Base-by-base conservation (phyloP, 1,139 yeast genomes). In the Meyerozyma elateridarum region DNA sequence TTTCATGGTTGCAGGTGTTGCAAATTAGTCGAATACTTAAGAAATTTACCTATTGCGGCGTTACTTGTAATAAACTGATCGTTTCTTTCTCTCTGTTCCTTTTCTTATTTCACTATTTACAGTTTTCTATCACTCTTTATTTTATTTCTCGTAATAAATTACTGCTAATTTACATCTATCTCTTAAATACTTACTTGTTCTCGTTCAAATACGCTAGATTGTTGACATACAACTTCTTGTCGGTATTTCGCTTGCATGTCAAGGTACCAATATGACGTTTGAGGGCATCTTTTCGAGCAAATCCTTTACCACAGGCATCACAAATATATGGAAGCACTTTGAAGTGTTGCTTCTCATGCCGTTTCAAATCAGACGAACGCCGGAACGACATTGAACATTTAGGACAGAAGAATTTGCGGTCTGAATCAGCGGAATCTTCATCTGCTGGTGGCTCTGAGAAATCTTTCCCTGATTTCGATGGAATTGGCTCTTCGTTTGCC, bases 211-310 rank as follows among this genome's bases (percentile, higher is more conserved):
- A 55, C 25, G 52, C 49, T 36, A 66, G 49, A 41, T 68, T 67
- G 15, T 59, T 64, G 22, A 52, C 38, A 37, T 66, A 66, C 28
- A 66, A 45, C 40, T 59, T 56, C 48, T 54, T 78, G 64, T 57
- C 84, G 43, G 66, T 67, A 43, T 82, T 83, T 36, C 91, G 53
- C 45, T 76, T 76, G 61, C 88, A 83, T 1, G 88, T 82, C 37
- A 79, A 63, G 0, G 89, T 83, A 32, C 80, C 84, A 42, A 66
- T 66, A 54, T 79, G 91, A 44, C 91, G 62, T 51, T 80, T 82
- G 42, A 84, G 61, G 0, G 93, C 91, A 55, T 83, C 93, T 49
- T 81, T 81, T 29, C 93, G 59, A 3, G 91, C 91, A 64, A 84
- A 83, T 0, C 91, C 89, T 49, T 82, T 83, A 22, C 85, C 85